Evolutionary conservation across 345 rosid genomes (phyloP), one percentile per base, ranked within the genome.

Genomic region (Murraya paniculata): DNA sequence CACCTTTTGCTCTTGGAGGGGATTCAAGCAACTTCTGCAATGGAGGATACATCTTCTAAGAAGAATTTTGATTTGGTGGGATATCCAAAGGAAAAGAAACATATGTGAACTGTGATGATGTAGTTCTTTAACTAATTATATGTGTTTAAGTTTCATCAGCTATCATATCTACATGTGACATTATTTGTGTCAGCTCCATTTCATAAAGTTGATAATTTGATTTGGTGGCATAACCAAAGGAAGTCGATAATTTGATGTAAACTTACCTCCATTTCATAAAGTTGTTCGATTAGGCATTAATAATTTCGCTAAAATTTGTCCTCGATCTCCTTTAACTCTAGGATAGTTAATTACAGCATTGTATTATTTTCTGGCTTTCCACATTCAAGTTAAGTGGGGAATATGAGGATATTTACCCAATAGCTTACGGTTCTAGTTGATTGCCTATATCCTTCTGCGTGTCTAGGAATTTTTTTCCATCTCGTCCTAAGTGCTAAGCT

Each of bases 1-100:
- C 67, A 73, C 64, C 64, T 71, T 75, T 61, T 67, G 1, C 74
- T 41, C 79, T 50, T 41, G 81, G 81, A 58, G 78, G 78, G 80
- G 85, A 81, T 55, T 75, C 78, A 31, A 80, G 33, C 39, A 79
- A 77, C 80, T 48, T 69, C 72, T 78, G 61, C 64, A 66, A 57
- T 31, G 92, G 80, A 81, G 90, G 88, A 13, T 85, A 79, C 73
- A 83, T 79, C 75, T 85, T 77, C 76, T 84, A 69, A 75, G 73
- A 55, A 71, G 36, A 21, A 1, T 11, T 45, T 45, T 45, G 50
- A 45, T 11, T 45, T 45, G 50, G 18, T 45, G 16, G 50, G 18
- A 11, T 45, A 45, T 45, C 50, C 57, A 53, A 53, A 18, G 11
- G 57, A 53, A 6, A 53, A 18, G 22, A 53, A 14, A 16, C 56